Evolutionary conservation across 805 yeast genomes (phyloP), one percentile per base, ranked within the genome.

Genomic region (Candida broadrunensis): DNA sequence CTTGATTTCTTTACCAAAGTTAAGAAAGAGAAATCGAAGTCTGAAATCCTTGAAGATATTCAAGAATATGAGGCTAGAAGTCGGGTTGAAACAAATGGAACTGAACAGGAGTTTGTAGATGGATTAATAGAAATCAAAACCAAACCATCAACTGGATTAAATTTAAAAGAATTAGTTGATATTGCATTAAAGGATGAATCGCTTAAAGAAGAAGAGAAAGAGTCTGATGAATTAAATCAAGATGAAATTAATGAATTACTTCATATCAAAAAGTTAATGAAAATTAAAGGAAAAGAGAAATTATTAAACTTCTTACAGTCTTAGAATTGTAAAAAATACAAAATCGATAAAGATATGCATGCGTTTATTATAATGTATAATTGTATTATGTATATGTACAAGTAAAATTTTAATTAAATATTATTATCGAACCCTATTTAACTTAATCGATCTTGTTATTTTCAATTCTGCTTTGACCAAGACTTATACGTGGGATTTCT

Each of bases 241-340:
- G 45, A 63, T 3, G 90, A 84, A 48, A 31, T 77, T 1, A 54
- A 63, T 3, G 81, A 81, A 37, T 65, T 86, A 20, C 45, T 67
- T 27, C 65, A 77, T 18, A 75, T 89, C 33, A 82, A 79, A 52
- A 65, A 70, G 50, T 62, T 90, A 38, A 73, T 90, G 59, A 73
- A 78, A 47, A 45, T 76, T 32, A 89, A 85, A 58, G 96, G 96
- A 1, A 75, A 76, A 49, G 87, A 80, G 4, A 74, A 77, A 36
- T 59, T 89, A 33, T 38, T 87, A 47, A 60, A 75, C 33, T 84
- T 88, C 56, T 68, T 88, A 42, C 65, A 65, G 42, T 47, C 58
- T 25, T 47, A 42, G 29, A 11, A 29, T 29, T n/a, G 18, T 29
- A 5, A 29, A 29, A n/a, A n/a, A n/a, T n/a, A n/a, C n/a, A n/a